These are phyloP conservation scores for Chenopodium quinoa DNA, from an alignment of 148 eudicot genomes.

Conservation along the genomic window DNA sequence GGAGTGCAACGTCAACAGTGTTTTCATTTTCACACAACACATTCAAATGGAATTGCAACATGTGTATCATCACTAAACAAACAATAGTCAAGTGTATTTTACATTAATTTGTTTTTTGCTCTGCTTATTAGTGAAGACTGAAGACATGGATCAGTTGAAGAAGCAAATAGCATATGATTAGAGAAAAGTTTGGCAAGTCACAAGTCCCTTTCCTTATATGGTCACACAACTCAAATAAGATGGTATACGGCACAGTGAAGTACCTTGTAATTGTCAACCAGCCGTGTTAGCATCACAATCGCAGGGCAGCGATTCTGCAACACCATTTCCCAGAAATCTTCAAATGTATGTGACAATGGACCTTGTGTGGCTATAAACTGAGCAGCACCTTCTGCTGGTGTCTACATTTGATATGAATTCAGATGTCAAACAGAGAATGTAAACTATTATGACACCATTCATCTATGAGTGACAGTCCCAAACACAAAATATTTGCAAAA, in stretches of 20 bases:
- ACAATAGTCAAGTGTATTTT: not conserved
- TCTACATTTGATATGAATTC: slow-evolving; percentile 42
- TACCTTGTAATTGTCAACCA: slow-evolving; percentile 84
- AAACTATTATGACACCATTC: not conserved
- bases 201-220: not conserved
- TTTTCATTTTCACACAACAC: not conserved
- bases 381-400: slow-evolving; percentile 56
- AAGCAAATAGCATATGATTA: not conserved
- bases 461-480: not conserved
- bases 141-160: not conserved
- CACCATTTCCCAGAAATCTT: slow-evolving; percentile 99
- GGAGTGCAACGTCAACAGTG: not conserved
- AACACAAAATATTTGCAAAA: not conserved
- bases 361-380: slow-evolving; percentile 98
- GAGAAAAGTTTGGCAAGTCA: not conserved
- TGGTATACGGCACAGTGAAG: slow-evolving; percentile 22
- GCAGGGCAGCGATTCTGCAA: slow-evolving; percentile 78
- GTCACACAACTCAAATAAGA: not conserved
- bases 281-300: slow-evolving; percentile 83
- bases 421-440: slow-evolving; percentile 18
- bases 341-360: slow-evolving; percentile 78
- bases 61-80: not conserved
- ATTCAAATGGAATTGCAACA: not conserved
- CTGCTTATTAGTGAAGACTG: not conserved
- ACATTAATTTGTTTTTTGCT: no score